Conservation (phyloP, 176 grass and related monocot species). For the Luzula sylvatica region DNA sequence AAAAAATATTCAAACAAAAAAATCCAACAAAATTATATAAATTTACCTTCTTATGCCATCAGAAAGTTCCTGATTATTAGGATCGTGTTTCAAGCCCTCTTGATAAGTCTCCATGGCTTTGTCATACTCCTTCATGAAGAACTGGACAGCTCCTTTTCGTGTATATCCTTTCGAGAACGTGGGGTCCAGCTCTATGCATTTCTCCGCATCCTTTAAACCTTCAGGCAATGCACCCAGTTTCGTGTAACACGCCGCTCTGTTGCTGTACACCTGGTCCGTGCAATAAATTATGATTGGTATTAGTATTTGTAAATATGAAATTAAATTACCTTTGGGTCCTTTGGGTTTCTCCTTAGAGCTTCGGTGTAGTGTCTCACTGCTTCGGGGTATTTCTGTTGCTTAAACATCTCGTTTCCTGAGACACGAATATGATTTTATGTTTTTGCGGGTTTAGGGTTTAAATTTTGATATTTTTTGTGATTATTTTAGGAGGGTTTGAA, state of each 20-base stretch:
- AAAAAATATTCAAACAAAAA: neutral
- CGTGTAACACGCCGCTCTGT: conserved; percentile 92
- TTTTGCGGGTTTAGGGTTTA: conserved; percentile 4
- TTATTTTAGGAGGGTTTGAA: neutral
- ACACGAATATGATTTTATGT: neutral
- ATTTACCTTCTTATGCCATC: conserved; percentile 74
- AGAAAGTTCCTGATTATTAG: conserved; percentile 69
- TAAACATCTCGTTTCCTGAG: conserved; percentile 87
- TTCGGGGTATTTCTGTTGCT: conserved; percentile 91
- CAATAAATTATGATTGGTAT: neutral
- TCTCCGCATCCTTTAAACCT: conserved; percentile 98
- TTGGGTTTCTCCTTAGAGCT: conserved; percentile 81
- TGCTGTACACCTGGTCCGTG: conserved; percentile 74
- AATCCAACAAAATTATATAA: neutral
- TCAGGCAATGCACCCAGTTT: conserved; percentile 94
- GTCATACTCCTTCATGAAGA: conserved; percentile 99
- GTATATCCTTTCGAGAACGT: conserved; percentile 95
- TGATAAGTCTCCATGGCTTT: conserved; percentile 95
- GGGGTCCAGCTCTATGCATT: conserved; percentile 90
- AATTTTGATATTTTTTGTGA: too few relatives aligned
- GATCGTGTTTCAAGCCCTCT: conserved; percentile 85
- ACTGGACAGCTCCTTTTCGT: conserved; percentile 89
- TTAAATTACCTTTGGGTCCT: conserved; percentile 71
- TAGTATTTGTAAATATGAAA: neutral
- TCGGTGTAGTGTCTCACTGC: conserved; percentile 91